Evolutionary conservation across 148 eudicot species (phyloP).

Genomic region (Rhododendron vialii): DNA sequence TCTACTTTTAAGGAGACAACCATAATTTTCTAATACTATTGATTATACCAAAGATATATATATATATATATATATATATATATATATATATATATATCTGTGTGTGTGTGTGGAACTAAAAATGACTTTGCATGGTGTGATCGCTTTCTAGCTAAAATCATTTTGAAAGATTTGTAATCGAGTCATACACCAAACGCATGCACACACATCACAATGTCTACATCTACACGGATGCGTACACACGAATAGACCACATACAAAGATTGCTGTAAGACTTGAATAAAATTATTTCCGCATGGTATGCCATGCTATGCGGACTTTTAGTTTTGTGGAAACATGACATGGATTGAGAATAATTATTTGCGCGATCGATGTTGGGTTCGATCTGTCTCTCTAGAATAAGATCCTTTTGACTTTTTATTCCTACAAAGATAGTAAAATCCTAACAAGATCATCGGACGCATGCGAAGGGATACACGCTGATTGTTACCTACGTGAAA

Average conservation of each 20-base stretch:
- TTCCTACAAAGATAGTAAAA: background rate
- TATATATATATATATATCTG: no score
- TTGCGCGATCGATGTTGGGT: background rate
- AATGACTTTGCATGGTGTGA: conserved; percentile 3
- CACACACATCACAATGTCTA: conserved; percentile 2
- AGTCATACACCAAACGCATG: background rate
- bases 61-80: no score
- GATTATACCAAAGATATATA: background rate
- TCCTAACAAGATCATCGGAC: background rate
- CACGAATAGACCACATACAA: background rate
- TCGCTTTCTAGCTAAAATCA: background rate
- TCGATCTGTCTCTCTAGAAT: background rate
- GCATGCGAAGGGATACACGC: background rate
- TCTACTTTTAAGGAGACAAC: conserved; percentile 3
- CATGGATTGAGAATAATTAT: background rate
- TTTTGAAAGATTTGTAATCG: background rate
- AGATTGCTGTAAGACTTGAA: background rate
- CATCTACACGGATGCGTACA: background rate
- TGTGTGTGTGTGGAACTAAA: background rate
- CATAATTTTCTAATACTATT: background rate
- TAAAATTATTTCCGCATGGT: background rate
- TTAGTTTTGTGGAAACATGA: background rate
- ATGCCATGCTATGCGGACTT: background rate
- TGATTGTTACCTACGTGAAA: background rate
- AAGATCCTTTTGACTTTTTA: background rate